Percentiles rank a stretch among this genome's conserved stretches.
These are phyloP conservation scores for Caryopteris hybrid DNA, from an alignment of 305 asterid species.

Conservation along the genomic window DNA sequence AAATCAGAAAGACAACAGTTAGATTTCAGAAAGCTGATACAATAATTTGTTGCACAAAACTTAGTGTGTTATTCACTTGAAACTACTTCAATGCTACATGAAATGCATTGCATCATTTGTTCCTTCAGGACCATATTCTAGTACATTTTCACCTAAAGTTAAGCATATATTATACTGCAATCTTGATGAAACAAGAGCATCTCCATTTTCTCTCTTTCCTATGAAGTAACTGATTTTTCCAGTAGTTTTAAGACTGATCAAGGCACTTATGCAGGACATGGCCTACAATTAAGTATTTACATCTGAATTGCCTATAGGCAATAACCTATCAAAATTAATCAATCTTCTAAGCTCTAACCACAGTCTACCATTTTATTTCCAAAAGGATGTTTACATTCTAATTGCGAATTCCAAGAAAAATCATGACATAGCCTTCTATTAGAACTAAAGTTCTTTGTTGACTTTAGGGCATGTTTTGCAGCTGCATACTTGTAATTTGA, in stretches of 20 bases:
- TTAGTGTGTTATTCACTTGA: too few relatives aligned
- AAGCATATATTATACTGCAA: background rate
- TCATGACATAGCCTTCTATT: background rate
- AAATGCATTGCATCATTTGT: background rate
- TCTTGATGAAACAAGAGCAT: background rate
- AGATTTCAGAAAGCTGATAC: background rate
- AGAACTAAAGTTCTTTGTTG: background rate
- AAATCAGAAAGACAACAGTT: constrained; percentile 16
- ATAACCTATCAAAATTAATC: background rate
- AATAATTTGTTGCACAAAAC: constrained; percentile 6
- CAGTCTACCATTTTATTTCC: background rate
- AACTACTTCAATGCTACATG: too few relatives aligned
- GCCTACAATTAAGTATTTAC: background rate
- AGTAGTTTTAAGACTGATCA: background rate
- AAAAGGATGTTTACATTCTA: background rate
- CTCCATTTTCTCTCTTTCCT: background rate
- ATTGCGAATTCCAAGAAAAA: background rate
- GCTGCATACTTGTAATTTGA: background rate
- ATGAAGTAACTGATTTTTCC: background rate
- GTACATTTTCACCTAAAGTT: background rate
- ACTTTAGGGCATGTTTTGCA: background rate
- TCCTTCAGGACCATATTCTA: constrained; percentile 3
- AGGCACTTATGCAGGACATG: background rate
- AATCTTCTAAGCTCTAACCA: background rate
- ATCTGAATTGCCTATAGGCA: background rate